These are phyloP conservation scores for Trametes hirsuta DNA, from an alignment of 1,284 basidiomycete genomes.

Conservation along the genomic window DNA sequence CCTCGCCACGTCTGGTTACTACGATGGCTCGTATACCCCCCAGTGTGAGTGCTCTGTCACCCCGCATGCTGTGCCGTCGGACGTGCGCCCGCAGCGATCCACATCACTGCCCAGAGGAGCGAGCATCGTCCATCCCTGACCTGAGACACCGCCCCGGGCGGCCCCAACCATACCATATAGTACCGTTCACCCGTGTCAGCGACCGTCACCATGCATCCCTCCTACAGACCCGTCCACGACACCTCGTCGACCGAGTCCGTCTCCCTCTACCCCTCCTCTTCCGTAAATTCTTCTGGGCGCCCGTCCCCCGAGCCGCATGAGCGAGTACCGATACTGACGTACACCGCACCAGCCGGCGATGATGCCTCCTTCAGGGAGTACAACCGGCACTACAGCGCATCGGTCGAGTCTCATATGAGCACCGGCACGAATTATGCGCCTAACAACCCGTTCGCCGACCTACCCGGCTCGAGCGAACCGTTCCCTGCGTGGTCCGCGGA, in stretches of 20 bases:
- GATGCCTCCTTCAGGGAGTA: slow-evolving; percentile 32
- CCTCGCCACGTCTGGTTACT: slow-evolving; percentile 53
- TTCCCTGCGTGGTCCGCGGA: slow-evolving; percentile 96
- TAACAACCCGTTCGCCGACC: slow-evolving; percentile 56
- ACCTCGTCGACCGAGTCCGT: slow-evolving; percentile 26
- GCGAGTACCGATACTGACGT: slow-evolving; percentile 15
- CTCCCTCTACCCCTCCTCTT: slow-evolving; percentile 11
- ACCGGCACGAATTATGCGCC: slow-evolving; percentile 52
- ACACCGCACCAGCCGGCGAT: slow-evolving; percentile 26
- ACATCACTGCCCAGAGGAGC: slow-evolving; percentile 17
- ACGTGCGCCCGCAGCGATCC: slow-evolving; percentile 1
- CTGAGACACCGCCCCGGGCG: slow-evolving; percentile 11
- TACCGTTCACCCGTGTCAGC: background rate
- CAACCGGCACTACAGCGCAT: slow-evolving; percentile 36
- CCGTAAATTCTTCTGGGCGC: background rate
- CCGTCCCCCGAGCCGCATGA: slow-evolving; percentile 5
- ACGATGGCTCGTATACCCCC: slow-evolving; percentile 44
- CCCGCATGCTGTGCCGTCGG: slow-evolving; percentile 4
- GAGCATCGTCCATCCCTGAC: slow-evolving; percentile 4
- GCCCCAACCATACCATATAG: slow-evolving; percentile 10
- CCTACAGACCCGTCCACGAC: slow-evolving; percentile 18
- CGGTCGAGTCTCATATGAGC: slow-evolving; percentile 43
- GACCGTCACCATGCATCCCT: slow-evolving; percentile 16
- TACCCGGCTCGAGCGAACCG: slow-evolving; percentile 62
- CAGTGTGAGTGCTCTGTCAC: slow-evolving; percentile 32